A percentile compares a stretch with the other conserved stretches of the same genome.
Conservation (phyloP, 805 yeast genomes). For the Zygosaccharomyces bailii region DNA sequence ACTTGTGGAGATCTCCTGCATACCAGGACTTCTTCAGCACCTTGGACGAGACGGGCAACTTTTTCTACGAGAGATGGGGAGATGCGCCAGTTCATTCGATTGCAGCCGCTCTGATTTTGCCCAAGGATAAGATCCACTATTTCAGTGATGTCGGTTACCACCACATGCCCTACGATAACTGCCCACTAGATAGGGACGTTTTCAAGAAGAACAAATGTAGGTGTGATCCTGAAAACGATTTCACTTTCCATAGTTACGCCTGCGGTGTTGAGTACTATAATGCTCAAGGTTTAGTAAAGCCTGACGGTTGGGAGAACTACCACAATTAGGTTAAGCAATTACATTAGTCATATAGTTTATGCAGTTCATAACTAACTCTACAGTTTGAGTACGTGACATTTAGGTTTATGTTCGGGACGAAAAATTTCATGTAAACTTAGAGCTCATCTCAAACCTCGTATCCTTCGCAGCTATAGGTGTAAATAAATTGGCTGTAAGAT, state of each 20-base stretch:
- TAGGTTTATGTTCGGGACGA: not conserved
- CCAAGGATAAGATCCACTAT: constrained; percentile 62
- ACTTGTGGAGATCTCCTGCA: constrained; percentile 68
- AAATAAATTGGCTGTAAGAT: not conserved
- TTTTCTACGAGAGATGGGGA: constrained; percentile 89
- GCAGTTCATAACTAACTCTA: not conserved
- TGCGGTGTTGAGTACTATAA: constrained; percentile 62
- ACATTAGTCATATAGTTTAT: not conserved
- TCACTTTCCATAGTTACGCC: constrained; percentile 66
- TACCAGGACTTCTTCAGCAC: constrained; percentile 64
- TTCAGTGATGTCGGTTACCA: constrained; percentile 77
- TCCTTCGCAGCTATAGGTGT: no score
- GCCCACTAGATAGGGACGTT: constrained; percentile 66
- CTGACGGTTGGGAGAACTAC: constrained; percentile 57
- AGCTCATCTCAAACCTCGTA: no score
- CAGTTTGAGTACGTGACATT: not conserved
- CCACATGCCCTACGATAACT: constrained; percentile 71
- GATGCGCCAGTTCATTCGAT: constrained; percentile 87
- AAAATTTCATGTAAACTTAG: not conserved
- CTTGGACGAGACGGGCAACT: constrained; percentile 71
- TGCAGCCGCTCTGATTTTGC: constrained; percentile 70
- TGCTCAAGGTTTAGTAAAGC: constrained; percentile 49
- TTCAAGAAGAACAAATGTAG: constrained; percentile 62
- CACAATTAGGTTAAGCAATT: constrained; percentile 6
- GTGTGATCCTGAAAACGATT: constrained; percentile 69